Percentiles rank a stretch among this genome's conserved stretches.
Conservation (phyloP, 2,329 filamentous ascomycete species). For the Talaromyces amestolkiae region DNA sequence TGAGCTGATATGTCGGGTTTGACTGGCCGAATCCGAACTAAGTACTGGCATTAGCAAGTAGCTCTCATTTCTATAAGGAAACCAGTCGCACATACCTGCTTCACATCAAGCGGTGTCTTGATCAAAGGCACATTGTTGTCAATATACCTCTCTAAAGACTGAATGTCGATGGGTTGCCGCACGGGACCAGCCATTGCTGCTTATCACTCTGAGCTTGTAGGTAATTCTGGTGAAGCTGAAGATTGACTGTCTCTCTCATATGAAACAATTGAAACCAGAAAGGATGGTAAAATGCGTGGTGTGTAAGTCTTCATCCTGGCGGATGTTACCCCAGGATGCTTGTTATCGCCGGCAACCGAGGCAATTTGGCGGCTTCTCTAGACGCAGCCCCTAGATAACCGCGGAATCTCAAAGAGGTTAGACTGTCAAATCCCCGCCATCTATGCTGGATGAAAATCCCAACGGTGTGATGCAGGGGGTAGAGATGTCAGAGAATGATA, state of each 20-base stretch:
- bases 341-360: conserved; percentile 1
- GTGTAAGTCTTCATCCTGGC: neutral
- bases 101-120: conserved; percentile 76
- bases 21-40: conserved; percentile 97
- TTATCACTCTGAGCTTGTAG: neutral
- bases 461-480: no score
- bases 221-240: neutral
- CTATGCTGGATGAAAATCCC: neutral
- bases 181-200: conserved; percentile 74
- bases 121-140: conserved; percentile 76
- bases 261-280: neutral
- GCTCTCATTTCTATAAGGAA: neutral
- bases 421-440: neutral
- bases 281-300: neutral
- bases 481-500: neutral
- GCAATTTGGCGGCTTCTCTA: neutral
- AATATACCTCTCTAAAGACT: conserved; percentile 76
- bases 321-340: neutral
- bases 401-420: conserved; percentile 4
- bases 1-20: conserved; percentile 94
- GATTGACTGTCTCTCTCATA: neutral
- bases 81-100: conserved; percentile 65
- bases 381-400: neutral
- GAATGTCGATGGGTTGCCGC: conserved; percentile 83
- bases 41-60: neutral